A percentile compares a stretch with the other conserved stretches of the same genome.
Evolutionary conservation across 345 rosid genomes (phyloP).

Genomic region (Dimocarpus longan): DNA sequence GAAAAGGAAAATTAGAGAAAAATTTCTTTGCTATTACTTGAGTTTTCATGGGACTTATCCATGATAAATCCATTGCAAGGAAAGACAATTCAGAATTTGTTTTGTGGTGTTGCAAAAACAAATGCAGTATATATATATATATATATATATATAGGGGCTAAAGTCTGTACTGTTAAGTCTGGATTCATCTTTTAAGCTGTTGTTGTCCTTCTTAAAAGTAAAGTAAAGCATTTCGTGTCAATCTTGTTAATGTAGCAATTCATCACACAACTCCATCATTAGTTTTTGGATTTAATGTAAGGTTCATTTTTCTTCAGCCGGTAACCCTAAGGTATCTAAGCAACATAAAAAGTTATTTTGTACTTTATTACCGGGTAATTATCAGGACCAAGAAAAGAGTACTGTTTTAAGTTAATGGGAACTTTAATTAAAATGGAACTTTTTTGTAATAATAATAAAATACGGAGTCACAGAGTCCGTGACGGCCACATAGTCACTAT

Average conservation of each 20-base stretch:
- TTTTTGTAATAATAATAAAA: not conserved
- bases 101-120: conserved; percentile 11
- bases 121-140: conserved; percentile 24
- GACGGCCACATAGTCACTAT: not conserved
- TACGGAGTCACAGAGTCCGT: not conserved
- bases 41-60: conserved; percentile 11
- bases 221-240: conserved; percentile 25
- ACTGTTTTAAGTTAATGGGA: not conserved
- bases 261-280: not conserved
- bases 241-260: not conserved
- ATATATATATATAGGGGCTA: conserved; percentile 16
- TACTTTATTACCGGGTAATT: no score
- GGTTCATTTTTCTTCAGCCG: not conserved
- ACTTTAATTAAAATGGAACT: no score
- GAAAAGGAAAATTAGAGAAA: not conserved
- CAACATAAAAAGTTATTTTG: no score
- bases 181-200: conserved; percentile 8
- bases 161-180: not conserved
- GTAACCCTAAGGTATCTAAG: no score
- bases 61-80: conserved; percentile 23
- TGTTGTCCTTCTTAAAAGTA: conserved; percentile 25
- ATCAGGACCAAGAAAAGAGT: not conserved
- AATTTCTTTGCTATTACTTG: conserved; percentile 23
- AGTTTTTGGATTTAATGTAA: not conserved
- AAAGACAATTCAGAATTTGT: not conserved